Base-by-base conservation (phyloP, 768 basidiomycete species). In the Phanerochaete sordida region DNA sequence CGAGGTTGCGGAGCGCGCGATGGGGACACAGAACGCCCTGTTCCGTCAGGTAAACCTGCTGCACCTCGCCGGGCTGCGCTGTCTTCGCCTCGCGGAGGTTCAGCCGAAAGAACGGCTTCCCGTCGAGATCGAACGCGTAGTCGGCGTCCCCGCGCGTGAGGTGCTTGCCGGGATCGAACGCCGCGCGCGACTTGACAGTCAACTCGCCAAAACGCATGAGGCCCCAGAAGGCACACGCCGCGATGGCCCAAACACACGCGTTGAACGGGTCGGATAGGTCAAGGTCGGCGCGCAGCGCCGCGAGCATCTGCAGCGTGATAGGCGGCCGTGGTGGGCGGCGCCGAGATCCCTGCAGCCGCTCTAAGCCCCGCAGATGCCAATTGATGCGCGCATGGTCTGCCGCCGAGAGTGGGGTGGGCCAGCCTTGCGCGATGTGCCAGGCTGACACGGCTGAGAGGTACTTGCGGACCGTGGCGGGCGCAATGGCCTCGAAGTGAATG, bases 351-450 rank as follows among this genome's bases (percentile, higher is more conserved):
- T 72, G 66, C 0, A 70, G 24, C 44, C 70, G 69, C 15, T 56
- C 65, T 2, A 76, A 58, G 19, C 76, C 74, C 3, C 70, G 61
- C 0, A 75, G 55, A 0, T 71, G 73, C 64, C 66, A 75, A 21
- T 65, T 50, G 31, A 76, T 72, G 13, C 58, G 50, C 0, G 58
- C 35, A 0, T 48, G 54, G 21, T 70, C 27, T 1, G 53, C 61
- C 1, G 60, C 59, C 0, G 70, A 62, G 0, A 77, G 65, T 0
- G 75, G 75, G 1, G 64, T 63, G 1, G 70, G 71, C 76, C 75
- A 78, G 0, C 73, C 76, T 56, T 78, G 77, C 0, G 66, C 71
- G 1, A 76, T 52, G 52, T 77, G 76, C 75, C 76, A 78, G 0
- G 75, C 77, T 1, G 72, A 55, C 0, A 78, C 63, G 0, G 68